Evolutionary conservation across 1,139 yeast genomes (phyloP).

Genomic region (Pneumocystis murina): DNA sequence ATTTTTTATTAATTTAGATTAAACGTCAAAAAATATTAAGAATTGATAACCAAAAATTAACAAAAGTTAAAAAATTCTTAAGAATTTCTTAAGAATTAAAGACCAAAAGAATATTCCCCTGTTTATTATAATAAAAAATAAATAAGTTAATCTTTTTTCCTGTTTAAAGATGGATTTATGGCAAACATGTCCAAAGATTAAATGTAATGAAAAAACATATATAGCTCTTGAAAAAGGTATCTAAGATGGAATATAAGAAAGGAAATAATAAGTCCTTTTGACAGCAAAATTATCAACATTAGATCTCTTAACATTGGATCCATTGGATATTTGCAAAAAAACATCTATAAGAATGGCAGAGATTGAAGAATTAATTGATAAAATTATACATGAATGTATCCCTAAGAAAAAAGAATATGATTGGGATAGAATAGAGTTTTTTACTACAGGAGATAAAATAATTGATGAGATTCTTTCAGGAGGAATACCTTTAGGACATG

Average conservation of each 20-base stretch:
- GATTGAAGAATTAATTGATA: neutral
- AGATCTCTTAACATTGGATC: slow-evolving; percentile 9
- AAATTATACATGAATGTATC: neutral
- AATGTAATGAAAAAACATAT: neutral
- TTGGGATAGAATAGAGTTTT: slow-evolving; percentile 12
- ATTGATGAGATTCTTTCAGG: slow-evolving; percentile 40
- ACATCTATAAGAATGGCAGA: neutral
- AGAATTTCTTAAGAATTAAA: no score
- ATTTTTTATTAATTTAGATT: no score
- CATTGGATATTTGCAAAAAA: slow-evolving; percentile 10
- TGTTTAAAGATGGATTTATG: neutral
- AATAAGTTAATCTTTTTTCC: neutral
- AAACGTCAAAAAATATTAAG: no score
- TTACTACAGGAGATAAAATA: slow-evolving; percentile 46
- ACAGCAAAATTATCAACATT: slow-evolving; percentile 16
- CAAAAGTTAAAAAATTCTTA: no score
- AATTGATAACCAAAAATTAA: no score
- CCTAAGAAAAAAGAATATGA: neutral
- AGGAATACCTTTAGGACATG: slow-evolving; percentile 47
- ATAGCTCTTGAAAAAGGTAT: neutral
- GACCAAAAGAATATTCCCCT: no score
- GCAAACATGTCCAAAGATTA: neutral
- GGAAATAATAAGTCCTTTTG: neutral
- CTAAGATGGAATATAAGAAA: neutral
- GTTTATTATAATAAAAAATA: no score